Percentiles rank a stretch among this genome's conserved stretches.
Conservation (phyloP, 2,329 filamentous ascomycete species). For the Didymella sp. region DNA sequence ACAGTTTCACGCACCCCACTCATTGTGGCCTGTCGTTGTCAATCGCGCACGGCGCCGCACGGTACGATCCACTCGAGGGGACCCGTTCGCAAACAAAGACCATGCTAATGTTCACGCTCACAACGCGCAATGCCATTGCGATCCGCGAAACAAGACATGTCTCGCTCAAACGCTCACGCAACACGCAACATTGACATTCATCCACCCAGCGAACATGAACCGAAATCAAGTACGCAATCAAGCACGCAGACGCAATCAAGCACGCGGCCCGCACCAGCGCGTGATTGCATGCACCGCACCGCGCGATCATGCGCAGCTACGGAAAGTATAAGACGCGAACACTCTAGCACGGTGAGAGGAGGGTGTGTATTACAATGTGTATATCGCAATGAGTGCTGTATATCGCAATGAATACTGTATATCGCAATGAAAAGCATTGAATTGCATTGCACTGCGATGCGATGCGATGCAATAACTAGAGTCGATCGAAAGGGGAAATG, state of each 20-base stretch:
- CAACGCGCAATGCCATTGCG: too few species aligned
- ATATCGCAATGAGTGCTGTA: too few species aligned
- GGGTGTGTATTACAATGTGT: background rate
- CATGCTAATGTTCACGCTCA: too few species aligned
- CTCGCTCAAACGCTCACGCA: too few species aligned
- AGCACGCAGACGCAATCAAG: background rate
- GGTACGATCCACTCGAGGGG: constrained; percentile 1
- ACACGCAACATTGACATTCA: background rate
- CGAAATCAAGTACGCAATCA: background rate
- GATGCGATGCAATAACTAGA: background rate
- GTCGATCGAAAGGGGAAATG: background rate
- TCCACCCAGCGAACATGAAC: background rate
- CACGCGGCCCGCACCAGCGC: background rate
- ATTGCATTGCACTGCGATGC: too few species aligned
- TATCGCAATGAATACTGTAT: background rate
- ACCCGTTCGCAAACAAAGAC: constrained; percentile 2
- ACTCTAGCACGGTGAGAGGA: too few species aligned
- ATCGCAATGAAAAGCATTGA: background rate
- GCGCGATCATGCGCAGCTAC: background rate
- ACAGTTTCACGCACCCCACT: constrained; percentile 16
- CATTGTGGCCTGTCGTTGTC: constrained; percentile 6
- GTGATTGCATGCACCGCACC: background rate
- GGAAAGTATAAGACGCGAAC: too few species aligned
- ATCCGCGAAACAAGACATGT: too few species aligned
- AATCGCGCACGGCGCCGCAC: constrained; percentile 12